Evolutionary conservation across 306 rosid genomes (phyloP), one percentile per base, ranked within the genome.

Genomic region (Medicago arabica): DNA sequence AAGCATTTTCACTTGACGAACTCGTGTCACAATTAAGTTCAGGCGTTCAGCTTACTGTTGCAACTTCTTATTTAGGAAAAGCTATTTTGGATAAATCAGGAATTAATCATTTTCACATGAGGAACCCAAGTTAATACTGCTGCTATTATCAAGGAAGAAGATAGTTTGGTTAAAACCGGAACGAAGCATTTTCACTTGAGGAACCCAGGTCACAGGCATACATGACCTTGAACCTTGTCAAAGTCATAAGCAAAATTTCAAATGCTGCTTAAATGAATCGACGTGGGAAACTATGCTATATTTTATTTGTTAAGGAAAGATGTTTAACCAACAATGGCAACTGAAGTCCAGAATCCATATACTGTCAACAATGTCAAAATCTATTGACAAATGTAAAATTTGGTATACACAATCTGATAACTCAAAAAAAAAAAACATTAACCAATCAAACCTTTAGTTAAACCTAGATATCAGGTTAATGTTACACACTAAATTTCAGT

Each of bases 251-350:
- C 3, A 13, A 7, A 36, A 69, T 28, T 75, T 44, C 50, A 44
- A 39, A 44, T 60, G 41, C 11, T 67, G 75, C 71, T 47, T 68
- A 67, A 62, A 61, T 34, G 28, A 70, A 69, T 16, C 14, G 46
- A 21, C n/a, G 46, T 16, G 40, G 17, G n/a, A 55, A 65, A 40
- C 53, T 77, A 47, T 28, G 21, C 28, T 15, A 6, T 59, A 39
- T 44, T 64, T 64, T 41, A 16, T 57, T 76, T 76, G 53, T 59
- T 19, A 28, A 19, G 15, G 1, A 31, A 31, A 31, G 36, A 6
- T 5, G 36, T 31, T 31, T 31, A 31, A 3, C 36, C 4, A 6
- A 5, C 36, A 31, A 31, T 31, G 36, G 5, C 36, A 25, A 25
- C 28, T 2, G 28, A 25, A 25, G 28, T 25, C 2, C 28, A 25